Base-by-base conservation (phyloP, 1,284 basidiomycete genomes). In the Wolfiporia cocos region DNA sequence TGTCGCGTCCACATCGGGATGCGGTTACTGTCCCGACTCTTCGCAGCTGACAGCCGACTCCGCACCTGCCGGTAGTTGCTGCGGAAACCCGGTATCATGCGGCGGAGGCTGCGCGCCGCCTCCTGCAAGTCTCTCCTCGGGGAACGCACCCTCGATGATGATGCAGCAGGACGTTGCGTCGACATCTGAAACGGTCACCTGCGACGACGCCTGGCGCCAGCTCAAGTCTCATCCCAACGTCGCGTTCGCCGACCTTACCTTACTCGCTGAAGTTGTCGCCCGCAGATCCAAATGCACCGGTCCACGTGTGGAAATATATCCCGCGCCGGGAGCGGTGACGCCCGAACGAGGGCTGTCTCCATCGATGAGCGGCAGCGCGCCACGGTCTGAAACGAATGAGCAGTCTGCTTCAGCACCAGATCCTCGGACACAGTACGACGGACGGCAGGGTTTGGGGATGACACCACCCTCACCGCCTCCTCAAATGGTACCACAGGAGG, bases 201-300 rank as follows among this genome's bases (percentile, higher is more conserved):
- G 84, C 34, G 83, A 87, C 56, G 78, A 86, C 46, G 91, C 89
- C 4, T 94, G 91, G 91, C 80, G 75, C 41, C 81, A 83, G 49
- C 69, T 94, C 51, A 93, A 93, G 66, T 81, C 83, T 3, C 91
- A 94, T 65, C 91, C 91, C 1, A 92, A 92, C 51, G 81, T 86
- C 40, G 76, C 79, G 33, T 92, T 90, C 58, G 76, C 88, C 11
- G 87, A 92, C 57, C 69, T 94, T 35, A 68, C 80, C 0, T 70
- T 92, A 29, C 74, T 94, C 34, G 91, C 91, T 2, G 89, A 92
- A 49, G 91, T 94, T 23, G 91, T 94, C 18, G 85, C 88, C 2
- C 79, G 87, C 36, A 74, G 86, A 34, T 84, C 86, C 23, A 83
- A 79, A 57, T 92, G 87, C 56, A 75, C 73, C 1, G 87, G 87